Conservation (phyloP, 164 flowering plant species). For the Magnolia sinica region DNA sequence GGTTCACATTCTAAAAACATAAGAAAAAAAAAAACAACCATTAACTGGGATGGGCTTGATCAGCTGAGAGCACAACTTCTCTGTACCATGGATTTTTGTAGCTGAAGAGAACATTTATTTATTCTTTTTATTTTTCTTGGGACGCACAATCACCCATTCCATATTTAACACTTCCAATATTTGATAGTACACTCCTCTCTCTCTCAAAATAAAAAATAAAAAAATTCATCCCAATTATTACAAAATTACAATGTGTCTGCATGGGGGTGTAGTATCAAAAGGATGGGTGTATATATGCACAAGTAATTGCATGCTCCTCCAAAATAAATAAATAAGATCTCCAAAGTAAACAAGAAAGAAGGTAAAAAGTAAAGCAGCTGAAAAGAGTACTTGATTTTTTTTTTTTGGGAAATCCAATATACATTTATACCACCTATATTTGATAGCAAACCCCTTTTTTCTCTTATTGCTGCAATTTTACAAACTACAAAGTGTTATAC, state of each 20-base stretch:
- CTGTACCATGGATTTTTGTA: not conserved
- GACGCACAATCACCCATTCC: not conserved
- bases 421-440: not conserved
- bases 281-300: not conserved
- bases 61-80: too few species aligned
- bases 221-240: not conserved
- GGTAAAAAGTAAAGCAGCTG: not conserved
- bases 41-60: too few species aligned
- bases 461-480: not conserved
- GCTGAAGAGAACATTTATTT: not conserved
- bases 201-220: too few species aligned
- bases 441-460: not conserved
- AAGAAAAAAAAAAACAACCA: too few species aligned
- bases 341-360: not conserved
- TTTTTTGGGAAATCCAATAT: not conserved
- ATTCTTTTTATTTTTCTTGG: not conserved
- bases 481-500: not conserved
- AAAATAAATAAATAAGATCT: too few species aligned
- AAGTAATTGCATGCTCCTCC: conserved; percentile 50
- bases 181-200: too few species aligned
- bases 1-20: too few species aligned
- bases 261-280: not conserved
- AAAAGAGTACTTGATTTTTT: not conserved
- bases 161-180: too few species aligned
- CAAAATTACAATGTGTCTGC: not conserved